Evolutionary conservation across 805 yeast species (phyloP).

Genomic region (Nakazawaea populi): DNA sequence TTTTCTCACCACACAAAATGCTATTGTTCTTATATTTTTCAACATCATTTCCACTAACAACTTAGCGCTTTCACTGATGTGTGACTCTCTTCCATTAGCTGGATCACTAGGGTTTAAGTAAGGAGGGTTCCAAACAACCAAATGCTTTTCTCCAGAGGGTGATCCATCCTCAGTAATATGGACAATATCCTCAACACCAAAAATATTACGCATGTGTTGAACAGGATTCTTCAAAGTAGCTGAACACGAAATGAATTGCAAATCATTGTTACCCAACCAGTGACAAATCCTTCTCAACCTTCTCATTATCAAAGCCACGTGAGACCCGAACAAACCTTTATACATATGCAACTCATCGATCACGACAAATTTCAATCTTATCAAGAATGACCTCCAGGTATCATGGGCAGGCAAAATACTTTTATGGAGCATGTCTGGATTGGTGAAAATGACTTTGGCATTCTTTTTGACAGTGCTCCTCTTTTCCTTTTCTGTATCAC

Average conservation of each 20-base stretch:
- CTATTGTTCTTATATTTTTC: slow-evolving; percentile 70
- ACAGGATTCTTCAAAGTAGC: slow-evolving; percentile 83
- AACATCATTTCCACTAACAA: slow-evolving; percentile 61
- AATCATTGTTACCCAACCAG: slow-evolving; percentile 41
- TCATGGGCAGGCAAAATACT: slow-evolving; percentile 76
- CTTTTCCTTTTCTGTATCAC: slow-evolving; percentile 69
- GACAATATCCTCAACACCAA: slow-evolving; percentile 56
- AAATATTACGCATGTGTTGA: slow-evolving; percentile 64
- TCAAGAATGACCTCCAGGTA: slow-evolving; percentile 66
- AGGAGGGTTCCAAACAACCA: slow-evolving; percentile 86
- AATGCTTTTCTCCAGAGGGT: slow-evolving; percentile 71
- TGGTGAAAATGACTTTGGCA: slow-evolving; percentile 83
- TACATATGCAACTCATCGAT: slow-evolving; percentile 87
- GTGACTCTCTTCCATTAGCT: slow-evolving; percentile 56
- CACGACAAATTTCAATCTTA: slow-evolving; percentile 62
- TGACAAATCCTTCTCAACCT: slow-evolving; percentile 64
- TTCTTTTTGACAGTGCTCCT: slow-evolving; percentile 49
- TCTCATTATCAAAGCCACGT: slow-evolving; percentile 81
- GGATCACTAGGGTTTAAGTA: slow-evolving; percentile 52
- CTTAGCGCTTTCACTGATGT: slow-evolving; percentile 72
- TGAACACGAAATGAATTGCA: slow-evolving; percentile 82
- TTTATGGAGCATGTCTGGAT: slow-evolving; percentile 91
- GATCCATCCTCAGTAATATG: slow-evolving; percentile 81
- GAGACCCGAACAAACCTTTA: slow-evolving; percentile 87
- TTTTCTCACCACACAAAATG: slow-evolving; percentile 81